Base-by-base conservation (phyloP, 257 asterid species). In the Capsicum rhomboideum region DNA sequence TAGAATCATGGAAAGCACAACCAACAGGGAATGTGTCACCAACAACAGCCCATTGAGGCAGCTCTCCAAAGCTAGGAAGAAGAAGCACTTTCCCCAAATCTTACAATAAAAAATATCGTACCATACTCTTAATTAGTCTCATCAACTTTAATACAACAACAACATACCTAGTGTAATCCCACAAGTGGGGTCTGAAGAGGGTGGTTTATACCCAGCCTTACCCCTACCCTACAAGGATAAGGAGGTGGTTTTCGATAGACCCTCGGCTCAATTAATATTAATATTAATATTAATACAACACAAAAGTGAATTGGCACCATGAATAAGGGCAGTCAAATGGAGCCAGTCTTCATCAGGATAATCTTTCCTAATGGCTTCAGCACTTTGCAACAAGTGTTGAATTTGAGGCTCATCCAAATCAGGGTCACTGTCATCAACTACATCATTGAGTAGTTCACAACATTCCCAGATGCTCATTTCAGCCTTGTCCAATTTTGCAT, bases 21-120 rank as follows among this genome's bases (percentile, higher is more conserved):
- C 99, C 99, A 71, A 96, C 98, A 2, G 97, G 99, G 74, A 42
- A 94, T 0, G 99, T 96, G 83, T 96, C 99, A 10, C 99, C 95
- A 10, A 96, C 99, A 84, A 96, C 98, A 10, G 99, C 97, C 99
- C 99, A 96, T 49, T 96, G 99, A 28, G 99, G 99, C 16, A 94
- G 95, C 85, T 87, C 91, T 2, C 99, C 97, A 83, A 96, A 94
- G 75, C 89, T 86, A 21, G 97, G 97, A 84, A 52, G 98, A 71
- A 90, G 92, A 79, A 96, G 93, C 10, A 93, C 99, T 87, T 96
- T 96, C 14, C 99, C 98, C 55, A 96, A 95, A 89, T 96, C 98
- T 95, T 67, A 50, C 58, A 49, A 13, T 42, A 31, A 83, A 8
- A 23, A 64, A 17, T 5, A 1, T 12, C 1, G 5, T 8, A 46